Evolutionary conservation across 192 early-diverging fungal species (phyloP).

Genomic region (Allomyces macrogynus): DNA sequence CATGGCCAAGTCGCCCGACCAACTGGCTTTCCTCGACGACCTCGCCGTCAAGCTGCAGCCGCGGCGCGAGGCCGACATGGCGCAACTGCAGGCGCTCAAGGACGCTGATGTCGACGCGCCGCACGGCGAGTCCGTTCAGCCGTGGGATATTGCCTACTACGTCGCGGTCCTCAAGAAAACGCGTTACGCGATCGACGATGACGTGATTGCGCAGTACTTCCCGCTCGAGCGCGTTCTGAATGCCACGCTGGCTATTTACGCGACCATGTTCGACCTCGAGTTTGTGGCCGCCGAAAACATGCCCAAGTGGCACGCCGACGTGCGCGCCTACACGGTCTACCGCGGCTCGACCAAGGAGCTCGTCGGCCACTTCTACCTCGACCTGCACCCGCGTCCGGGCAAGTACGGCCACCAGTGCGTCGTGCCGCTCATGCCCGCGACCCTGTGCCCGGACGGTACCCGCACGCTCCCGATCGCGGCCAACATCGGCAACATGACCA

Average conservation of each 20-base stretch:
- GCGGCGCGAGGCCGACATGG: background rate
- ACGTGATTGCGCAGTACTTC: conserved; percentile 3
- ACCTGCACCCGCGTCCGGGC: background rate
- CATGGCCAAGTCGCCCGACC: background rate
- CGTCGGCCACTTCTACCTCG: background rate
- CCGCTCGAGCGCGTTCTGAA: conserved; percentile 1
- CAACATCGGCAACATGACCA: background rate
- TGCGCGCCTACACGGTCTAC: background rate
- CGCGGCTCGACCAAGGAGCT: background rate
- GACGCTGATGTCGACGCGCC: background rate
- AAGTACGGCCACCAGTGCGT: conserved; percentile 8
- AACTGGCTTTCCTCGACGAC: background rate
- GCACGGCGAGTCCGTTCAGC: background rate
- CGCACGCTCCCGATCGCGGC: background rate
- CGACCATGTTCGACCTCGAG: background rate
- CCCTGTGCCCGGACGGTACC: background rate
- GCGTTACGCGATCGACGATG: conserved; percentile 1
- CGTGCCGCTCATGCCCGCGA: conserved; percentile 2
- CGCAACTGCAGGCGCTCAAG: background rate
- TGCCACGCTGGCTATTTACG: background rate
- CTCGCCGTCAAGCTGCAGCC: background rate
- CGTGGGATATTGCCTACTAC: background rate
- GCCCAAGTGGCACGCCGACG: background rate
- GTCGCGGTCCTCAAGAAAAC: background rate
- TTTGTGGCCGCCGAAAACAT: background rate